These are phyloP conservation scores for Aspergillus ruber DNA, from an alignment of 2,329 filamentous ascomycete species.

Conservation along the genomic window DNA sequence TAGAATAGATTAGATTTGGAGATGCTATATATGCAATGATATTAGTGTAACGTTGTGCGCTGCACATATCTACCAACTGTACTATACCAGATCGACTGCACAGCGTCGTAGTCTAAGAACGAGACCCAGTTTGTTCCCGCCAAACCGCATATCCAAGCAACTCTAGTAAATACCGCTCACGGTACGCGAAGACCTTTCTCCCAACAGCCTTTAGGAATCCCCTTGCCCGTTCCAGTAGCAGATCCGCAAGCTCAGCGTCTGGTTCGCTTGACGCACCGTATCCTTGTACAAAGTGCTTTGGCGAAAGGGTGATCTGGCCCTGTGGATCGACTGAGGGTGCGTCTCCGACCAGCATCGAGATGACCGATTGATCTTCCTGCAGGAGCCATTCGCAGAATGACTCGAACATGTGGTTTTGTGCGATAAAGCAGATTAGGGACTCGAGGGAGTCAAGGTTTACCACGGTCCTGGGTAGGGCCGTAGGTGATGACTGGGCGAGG, in stretches of 20 bases:
- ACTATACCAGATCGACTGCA: background rate
- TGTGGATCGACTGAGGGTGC: background rate
- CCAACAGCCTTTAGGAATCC: constrained; percentile 11
- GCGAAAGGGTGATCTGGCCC: background rate
- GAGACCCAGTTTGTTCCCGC: constrained; percentile 10
- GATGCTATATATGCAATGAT: no score
- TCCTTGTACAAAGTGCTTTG: background rate
- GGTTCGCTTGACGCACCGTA: background rate
- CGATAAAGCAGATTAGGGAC: constrained; percentile 1
- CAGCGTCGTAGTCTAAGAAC: background rate
- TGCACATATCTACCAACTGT: background rate
- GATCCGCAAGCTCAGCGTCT: background rate
- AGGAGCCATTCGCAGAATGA: constrained; percentile 3
- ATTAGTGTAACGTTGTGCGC: no score
- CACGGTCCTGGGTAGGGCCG: constrained; percentile 1
- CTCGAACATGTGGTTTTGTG: constrained; percentile 5
- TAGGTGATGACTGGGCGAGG: constrained; percentile 6
- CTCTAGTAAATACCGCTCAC: constrained; percentile 18
- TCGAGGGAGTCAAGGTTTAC: constrained; percentile 7
- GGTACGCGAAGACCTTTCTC: constrained; percentile 13
- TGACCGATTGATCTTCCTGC: background rate
- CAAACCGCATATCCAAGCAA: constrained; percentile 15
- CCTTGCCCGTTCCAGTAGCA: constrained; percentile 6
- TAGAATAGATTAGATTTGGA: no score
- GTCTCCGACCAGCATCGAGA: background rate